phyloP scores from a whole-genome alignment of 139 green algal species.

The Zygnema cylindricum region DNA sequence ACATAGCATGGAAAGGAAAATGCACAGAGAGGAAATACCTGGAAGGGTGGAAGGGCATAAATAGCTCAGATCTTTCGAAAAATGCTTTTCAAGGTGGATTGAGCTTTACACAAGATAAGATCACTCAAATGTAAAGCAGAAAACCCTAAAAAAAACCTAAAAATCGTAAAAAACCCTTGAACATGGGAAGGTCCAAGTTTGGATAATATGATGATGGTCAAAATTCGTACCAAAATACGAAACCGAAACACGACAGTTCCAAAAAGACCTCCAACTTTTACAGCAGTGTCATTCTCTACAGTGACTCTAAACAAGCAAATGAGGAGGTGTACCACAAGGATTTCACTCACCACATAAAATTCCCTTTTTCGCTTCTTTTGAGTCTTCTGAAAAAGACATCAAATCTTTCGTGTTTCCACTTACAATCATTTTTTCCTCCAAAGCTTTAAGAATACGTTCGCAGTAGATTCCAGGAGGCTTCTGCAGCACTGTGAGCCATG shows the following conservation, averaged over 20 bases:
- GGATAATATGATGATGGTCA: not conserved
- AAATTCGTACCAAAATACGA: too few relatives aligned
- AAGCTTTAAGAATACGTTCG: conserved; percentile 35
- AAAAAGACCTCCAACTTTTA: not conserved
- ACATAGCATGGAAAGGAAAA: too few relatives aligned
- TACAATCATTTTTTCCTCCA: not conserved
- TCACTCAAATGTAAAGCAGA: too few relatives aligned
- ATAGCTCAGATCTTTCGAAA: too few relatives aligned
- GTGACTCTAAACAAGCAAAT: not conserved
- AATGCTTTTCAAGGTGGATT: too few relatives aligned
- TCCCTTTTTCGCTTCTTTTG: not conserved
- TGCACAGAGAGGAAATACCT: too few relatives aligned
- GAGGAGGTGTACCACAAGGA: not conserved
- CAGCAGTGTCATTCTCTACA: not conserved
- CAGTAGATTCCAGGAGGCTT: conserved; percentile 49
- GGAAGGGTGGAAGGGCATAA: too few relatives aligned
- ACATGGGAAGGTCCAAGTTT: too few relatives aligned
- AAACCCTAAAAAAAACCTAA: too few relatives aligned
- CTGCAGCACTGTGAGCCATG: conserved; percentile 29
- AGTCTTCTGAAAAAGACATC: not conserved
- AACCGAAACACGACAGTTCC: too few relatives aligned
- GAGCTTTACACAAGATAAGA: too few relatives aligned
- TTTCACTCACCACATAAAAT: not conserved
- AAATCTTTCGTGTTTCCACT: not conserved
- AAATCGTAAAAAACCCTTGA: too few relatives aligned